These are phyloP conservation scores for Rhodotorula paludigena DNA, from an alignment of 768 basidiomycete species.

Conservation along the genomic window DNA sequence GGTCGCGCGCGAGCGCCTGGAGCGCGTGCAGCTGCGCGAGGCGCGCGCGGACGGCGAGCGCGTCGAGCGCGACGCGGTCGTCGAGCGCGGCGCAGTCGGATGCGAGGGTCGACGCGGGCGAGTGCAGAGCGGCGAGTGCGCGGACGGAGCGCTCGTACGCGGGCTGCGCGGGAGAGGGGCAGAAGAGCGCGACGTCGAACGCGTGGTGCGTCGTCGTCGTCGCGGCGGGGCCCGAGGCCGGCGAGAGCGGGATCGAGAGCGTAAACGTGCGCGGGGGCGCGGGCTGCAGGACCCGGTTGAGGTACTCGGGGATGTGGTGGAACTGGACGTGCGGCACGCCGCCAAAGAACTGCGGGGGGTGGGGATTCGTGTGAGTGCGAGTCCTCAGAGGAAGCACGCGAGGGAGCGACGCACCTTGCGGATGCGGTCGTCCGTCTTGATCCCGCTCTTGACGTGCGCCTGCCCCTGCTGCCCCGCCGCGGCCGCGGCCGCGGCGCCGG, in stretches of 20 bases:
- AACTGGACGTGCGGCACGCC: slow-evolving; percentile 63
- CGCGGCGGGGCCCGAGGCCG: not conserved
- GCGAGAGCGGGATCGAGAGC: not conserved
- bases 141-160: slow-evolving; percentile 6
- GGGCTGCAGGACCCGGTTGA: slow-evolving; percentile 70
- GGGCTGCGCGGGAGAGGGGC: slow-evolving; percentile 1
- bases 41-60: not conserved
- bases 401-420: slow-evolving; percentile 15
- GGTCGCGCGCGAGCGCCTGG: slow-evolving; percentile 16
- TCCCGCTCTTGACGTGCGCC: slow-evolving; percentile 58
- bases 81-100: slow-evolving; percentile 12
- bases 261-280: slow-evolving; percentile 71
- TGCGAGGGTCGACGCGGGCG: not conserved
- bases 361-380: not conserved
- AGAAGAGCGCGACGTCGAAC: slow-evolving; percentile 5
- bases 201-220: not conserved
- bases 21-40: slow-evolving; percentile 4
- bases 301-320: slow-evolving; percentile 73
- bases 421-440: slow-evolving; percentile 24
- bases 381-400: not conserved
- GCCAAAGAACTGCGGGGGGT: slow-evolving; percentile 59
- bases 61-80: slow-evolving; percentile 15
- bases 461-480: slow-evolving; percentile 57
- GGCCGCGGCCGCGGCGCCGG: not conserved
- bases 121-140: not conserved